Evolutionary conservation across 495 filamentous ascomycete genomes (phyloP).

Genomic region (Patellaria atrata): DNA sequence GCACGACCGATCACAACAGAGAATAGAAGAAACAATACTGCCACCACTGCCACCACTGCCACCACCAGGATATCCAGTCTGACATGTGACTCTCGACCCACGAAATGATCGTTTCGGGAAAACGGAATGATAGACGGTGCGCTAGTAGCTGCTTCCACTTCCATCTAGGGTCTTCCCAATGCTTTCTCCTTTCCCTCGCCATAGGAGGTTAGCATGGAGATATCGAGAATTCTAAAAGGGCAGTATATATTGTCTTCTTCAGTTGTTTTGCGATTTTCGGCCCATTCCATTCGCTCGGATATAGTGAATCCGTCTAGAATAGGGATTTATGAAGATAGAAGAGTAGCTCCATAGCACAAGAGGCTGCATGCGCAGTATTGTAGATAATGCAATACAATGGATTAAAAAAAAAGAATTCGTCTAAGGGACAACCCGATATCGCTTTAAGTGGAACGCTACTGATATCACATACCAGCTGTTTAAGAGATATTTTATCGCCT

Average conservation of each 20-base stretch:
- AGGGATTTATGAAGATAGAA: too few species aligned
- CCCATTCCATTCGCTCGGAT: constrained; percentile 4
- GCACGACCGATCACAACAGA: too few species aligned
- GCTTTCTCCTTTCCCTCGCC: constrained; percentile 7
- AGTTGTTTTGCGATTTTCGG: constrained; percentile 2
- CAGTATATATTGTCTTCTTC: constrained; percentile 8
- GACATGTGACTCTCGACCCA: constrained; percentile 2
- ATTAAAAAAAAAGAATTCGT: constrained; percentile 1
- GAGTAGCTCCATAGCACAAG: too few species aligned
- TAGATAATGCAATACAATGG: too few species aligned
- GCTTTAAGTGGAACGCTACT: constrained; percentile 18
- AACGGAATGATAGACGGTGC: constrained; percentile 5
- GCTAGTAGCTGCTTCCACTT: not conserved
- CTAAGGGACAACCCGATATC: too few species aligned
- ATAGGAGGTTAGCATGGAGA: constrained; percentile 4
- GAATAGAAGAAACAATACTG: too few species aligned
- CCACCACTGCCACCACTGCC: too few species aligned
- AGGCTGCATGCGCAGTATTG: too few species aligned
- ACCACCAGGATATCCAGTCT: too few species aligned
- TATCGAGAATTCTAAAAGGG: constrained; percentile 7
- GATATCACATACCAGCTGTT: constrained; percentile 10
- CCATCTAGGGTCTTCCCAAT: too few species aligned
- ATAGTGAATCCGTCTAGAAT: constrained; percentile 1
- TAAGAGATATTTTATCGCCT: constrained; percentile 20
- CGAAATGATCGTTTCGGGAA: constrained; percentile 3